These are phyloP conservation scores for Pleurotus giganteus DNA, from an alignment of 768 basidiomycete genomes.

Conservation along the genomic window DNA sequence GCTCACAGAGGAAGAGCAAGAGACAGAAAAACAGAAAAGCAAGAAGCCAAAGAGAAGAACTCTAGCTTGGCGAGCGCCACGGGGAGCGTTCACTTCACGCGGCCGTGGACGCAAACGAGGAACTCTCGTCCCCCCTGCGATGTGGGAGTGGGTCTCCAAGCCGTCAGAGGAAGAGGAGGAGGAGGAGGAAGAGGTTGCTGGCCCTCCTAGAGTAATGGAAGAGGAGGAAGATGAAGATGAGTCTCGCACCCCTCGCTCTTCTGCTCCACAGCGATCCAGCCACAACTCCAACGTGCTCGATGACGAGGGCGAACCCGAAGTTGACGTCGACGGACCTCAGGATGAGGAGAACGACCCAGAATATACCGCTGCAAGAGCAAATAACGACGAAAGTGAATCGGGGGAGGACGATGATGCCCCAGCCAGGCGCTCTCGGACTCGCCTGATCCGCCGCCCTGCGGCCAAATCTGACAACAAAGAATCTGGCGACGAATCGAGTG, in stretches of 20 bases:
- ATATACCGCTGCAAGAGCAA: neutral
- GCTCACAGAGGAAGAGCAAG: conserved; percentile 80
- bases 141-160: conserved; percentile 76
- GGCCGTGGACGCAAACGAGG: conserved; percentile 36
- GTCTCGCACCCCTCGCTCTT: conserved; percentile 16
- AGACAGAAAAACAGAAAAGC: conserved; percentile 33
- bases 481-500: conserved; percentile 8
- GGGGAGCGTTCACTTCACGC: conserved; percentile 19
- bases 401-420: conserved; percentile 14
- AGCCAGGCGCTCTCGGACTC: neutral
- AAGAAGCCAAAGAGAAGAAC: neutral
- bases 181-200: conserved; percentile 17
- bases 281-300: conserved; percentile 16
- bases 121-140: conserved; percentile 71
- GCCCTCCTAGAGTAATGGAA: conserved; percentile 18
- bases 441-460: conserved; percentile 3
- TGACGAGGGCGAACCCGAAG: conserved; percentile 16
- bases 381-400: conserved; percentile 8
- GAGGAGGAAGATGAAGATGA: conserved; percentile 36
- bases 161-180: conserved; percentile 21
- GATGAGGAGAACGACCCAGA: neutral
- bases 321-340: conserved; percentile 2
- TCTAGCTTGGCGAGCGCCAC: neutral
- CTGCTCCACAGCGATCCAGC: conserved; percentile 11
- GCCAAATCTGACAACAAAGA: neutral